phyloP scores from a whole-genome alignment of 805 yeast genomes.

The Yarrowia bubula region DNA sequence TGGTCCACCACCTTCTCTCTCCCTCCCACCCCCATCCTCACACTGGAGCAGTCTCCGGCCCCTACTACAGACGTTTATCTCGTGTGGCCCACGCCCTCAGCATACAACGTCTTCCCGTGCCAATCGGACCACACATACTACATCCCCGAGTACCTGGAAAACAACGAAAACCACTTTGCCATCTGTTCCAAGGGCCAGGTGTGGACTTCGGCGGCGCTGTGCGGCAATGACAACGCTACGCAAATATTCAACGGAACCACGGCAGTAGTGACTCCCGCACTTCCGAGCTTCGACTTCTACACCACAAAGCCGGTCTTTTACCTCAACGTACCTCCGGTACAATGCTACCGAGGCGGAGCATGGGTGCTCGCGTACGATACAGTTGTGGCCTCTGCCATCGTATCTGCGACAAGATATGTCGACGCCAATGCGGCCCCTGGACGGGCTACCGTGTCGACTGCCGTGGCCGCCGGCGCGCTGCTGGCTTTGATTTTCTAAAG shows the following conservation, averaged over 20 bases:
- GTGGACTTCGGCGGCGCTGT: slow-evolving; percentile 4
- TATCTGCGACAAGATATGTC: not conserved
- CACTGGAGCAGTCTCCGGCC: slow-evolving; percentile 11
- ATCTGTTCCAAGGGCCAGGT: slow-evolving; percentile 21
- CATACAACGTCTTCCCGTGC: slow-evolving; percentile 26
- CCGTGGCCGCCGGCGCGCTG: not conserved
- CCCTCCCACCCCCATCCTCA: slow-evolving; percentile 1
- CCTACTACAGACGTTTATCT: slow-evolving; percentile 17
- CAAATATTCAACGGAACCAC: not conserved
- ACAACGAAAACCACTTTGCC: slow-evolving; percentile 29
- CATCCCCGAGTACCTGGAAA: slow-evolving; percentile 14
- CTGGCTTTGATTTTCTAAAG: slow-evolving; percentile 2
- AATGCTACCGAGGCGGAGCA: slow-evolving; percentile 24
- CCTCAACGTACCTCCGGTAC: slow-evolving; percentile 15
- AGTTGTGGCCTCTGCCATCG: not conserved
- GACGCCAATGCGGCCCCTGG: slow-evolving; percentile 19
- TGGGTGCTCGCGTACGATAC: slow-evolving; percentile 17
- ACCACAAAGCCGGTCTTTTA: slow-evolving; percentile 9
- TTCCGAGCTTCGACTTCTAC: slow-evolving; percentile 2
- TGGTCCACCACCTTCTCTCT: slow-evolving; percentile 1
- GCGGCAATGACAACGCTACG: not conserved
- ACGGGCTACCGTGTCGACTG: not conserved
- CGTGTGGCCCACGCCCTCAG: slow-evolving; percentile 14
- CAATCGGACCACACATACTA: slow-evolving; percentile 23
- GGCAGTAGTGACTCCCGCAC: not conserved